Percentiles rank a stretch among this genome's conserved stretches.
Evolutionary conservation across 2,329 filamentous ascomycete species (phyloP).

Genomic region (Teratosphaeria pseudoeucalypti): DNA sequence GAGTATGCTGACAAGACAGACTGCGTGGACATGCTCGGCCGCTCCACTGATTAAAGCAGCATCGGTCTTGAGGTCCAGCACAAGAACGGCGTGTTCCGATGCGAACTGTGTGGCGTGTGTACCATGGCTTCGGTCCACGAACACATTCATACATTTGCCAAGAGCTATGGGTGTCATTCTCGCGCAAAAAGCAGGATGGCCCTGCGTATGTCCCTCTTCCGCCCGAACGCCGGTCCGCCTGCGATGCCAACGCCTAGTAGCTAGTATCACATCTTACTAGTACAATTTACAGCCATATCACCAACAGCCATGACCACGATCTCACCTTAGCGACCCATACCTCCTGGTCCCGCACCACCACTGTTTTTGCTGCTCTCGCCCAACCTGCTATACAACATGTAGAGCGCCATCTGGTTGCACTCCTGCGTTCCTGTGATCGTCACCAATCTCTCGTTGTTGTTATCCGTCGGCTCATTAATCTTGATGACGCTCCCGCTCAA

Average conservation of each 20-base stretch:
- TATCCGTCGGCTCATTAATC: conserved; percentile 98
- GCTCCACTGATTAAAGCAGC: not conserved
- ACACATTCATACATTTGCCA: not conserved
- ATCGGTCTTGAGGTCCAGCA: not conserved
- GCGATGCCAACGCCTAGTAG: not conserved
- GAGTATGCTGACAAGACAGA: not conserved
- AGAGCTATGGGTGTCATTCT: not conserved
- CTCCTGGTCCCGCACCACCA: conserved; percentile 22
- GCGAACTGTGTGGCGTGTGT: not conserved
- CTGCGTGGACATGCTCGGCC: not conserved
- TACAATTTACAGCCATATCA: not conserved
- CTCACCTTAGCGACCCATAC: not conserved
- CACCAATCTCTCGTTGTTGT: conserved; percentile 94
- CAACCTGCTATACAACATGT: conserved; percentile 96
- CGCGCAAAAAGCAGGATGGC: not conserved
- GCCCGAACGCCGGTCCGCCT: not conserved
- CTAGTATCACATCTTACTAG: not conserved
- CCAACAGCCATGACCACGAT: not conserved
- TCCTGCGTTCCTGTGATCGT: conserved; percentile 97
- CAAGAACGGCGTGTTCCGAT: not conserved
- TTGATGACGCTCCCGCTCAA: conserved; percentile 97
- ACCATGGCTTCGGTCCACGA: not conserved
- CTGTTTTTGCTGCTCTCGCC: conserved; percentile 49
- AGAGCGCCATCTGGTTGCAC: conserved; percentile 99
- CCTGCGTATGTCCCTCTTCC: not conserved